These are phyloP conservation scores for Straminergon stramineum DNA, from an alignment of 225 moss, liverwort and hornwort species.

Conservation along the genomic window DNA sequence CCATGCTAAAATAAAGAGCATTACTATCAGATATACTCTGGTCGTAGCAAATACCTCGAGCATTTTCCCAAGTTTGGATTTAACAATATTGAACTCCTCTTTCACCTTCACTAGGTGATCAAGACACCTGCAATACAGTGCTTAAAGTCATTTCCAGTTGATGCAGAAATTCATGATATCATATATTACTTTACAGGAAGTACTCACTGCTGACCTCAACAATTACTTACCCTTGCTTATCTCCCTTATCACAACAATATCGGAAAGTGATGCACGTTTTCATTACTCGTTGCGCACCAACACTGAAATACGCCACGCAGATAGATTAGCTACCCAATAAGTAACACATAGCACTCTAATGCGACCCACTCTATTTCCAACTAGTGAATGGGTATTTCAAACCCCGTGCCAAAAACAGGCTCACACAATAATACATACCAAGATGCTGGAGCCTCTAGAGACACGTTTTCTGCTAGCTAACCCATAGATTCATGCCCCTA, in stretches of 20 bases:
- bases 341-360: not conserved
- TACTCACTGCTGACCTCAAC: not conserved
- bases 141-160: not conserved
- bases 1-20: not conserved
- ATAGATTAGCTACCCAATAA: not conserved
- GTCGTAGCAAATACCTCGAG: conserved; percentile 23
- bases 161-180: not conserved
- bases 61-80: conserved; percentile 18
- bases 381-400: not conserved
- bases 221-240: conserved; percentile 28
- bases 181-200: not conserved
- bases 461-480: not conserved
- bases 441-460: not conserved
- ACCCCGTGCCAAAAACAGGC: not conserved
- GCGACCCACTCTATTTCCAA: not conserved
- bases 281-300: conserved; percentile 43
- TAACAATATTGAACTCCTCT: conserved; percentile 27
- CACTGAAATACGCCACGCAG: not conserved
- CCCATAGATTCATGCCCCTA: not conserved
- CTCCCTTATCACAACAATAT: conserved; percentile 26
- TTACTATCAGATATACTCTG: not conserved
- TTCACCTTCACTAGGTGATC: conserved; percentile 32
- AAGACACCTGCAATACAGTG: conserved; percentile 17
- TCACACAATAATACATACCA: not conserved
- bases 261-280: conserved; percentile 39